Conservation (phyloP, 2,329 filamentous ascomycete genomes). For the Zymoseptoria tritici region DNA sequence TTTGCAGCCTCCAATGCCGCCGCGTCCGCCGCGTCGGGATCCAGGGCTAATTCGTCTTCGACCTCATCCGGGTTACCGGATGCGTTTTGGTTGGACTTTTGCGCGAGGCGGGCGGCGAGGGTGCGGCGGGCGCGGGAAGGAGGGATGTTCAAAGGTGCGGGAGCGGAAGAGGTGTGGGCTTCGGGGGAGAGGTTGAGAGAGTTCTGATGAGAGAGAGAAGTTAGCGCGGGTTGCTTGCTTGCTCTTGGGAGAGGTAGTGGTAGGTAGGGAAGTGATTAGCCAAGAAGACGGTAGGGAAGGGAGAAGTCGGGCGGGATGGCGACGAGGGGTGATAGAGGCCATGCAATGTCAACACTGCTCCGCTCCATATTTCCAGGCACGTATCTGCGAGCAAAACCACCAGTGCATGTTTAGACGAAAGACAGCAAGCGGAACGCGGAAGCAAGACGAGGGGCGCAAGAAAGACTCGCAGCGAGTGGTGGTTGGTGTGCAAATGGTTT, state of each 20-base stretch:
- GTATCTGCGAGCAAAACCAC: background rate
- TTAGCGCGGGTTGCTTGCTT: conserved; percentile 3
- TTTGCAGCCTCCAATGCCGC: conserved; percentile 24
- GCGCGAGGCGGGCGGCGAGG: conserved; percentile 71
- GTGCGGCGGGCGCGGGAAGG: conserved; percentile 81
- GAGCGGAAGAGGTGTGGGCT: conserved; percentile 30
- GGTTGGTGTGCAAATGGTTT: background rate
- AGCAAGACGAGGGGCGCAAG: background rate
- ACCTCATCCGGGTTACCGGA: background rate
- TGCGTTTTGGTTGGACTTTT: conserved; percentile 38
- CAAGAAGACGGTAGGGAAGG: background rate
- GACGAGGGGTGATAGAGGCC: background rate
- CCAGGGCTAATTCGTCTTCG: conserved; percentile 23
- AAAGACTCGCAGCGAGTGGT: background rate
- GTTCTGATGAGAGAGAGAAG: background rate
- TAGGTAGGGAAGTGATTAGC: background rate
- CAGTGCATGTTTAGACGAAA: conserved; percentile 1
- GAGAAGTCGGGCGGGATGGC: background rate
- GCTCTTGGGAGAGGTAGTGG: background rate
- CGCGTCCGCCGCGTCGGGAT: conserved; percentile 27
- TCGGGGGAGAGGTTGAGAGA: conserved; percentile 15
- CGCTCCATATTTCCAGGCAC: background rate
- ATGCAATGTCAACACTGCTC: background rate
- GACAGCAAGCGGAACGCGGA: background rate
- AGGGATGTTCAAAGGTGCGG: conserved; percentile 73